These are phyloP conservation scores for Vitis vinifera DNA, from an alignment of 164 flowering plant genomes.

Conservation along the genomic window DNA sequence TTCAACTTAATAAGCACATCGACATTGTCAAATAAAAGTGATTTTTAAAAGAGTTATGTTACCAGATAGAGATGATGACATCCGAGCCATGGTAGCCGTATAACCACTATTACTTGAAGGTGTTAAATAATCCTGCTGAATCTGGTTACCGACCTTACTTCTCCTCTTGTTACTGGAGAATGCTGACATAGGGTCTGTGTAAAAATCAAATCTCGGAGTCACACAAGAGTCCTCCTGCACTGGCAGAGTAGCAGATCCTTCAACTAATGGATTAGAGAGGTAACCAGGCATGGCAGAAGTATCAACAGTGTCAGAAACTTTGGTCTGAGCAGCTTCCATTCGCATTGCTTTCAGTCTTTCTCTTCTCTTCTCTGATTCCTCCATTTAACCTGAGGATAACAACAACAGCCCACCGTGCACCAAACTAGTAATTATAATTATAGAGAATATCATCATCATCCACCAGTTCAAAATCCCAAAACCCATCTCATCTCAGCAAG, in stretches of 20 bases:
- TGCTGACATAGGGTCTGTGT: slow-evolving; percentile 81
- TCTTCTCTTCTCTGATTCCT: slow-evolving; percentile 76
- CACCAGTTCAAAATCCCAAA: no score
- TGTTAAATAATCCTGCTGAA: slow-evolving; percentile 20
- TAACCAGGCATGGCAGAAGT: slow-evolving; percentile 15
- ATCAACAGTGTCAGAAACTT: slow-evolving; percentile 9
- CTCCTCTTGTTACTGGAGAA: slow-evolving; percentile 52
- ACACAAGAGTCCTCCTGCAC: slow-evolving; percentile 17
- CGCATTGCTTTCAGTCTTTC: slow-evolving; percentile 84
- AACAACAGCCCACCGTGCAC: background rate
- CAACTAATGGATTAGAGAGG: slow-evolving; percentile 66
- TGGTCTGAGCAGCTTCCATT: slow-evolving; percentile 51
- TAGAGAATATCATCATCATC: no score
- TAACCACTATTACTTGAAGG: slow-evolving; percentile 17
- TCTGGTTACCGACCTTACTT: slow-evolving; percentile 17
- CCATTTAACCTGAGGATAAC: slow-evolving; percentile 39
- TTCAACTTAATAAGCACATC: no score
- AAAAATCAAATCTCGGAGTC: slow-evolving; percentile 66
- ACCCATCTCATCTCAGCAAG: no score
- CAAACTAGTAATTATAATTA: background rate
- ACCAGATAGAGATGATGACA: slow-evolving; percentile 27
- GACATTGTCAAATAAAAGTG: no score
- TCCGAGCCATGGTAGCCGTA: slow-evolving; percentile 12
- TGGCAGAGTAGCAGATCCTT: slow-evolving; percentile 22
- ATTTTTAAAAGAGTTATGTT: background rate